phyloP scores from a whole-genome alignment of 2,329 filamentous ascomycete genomes.

The Xylaria sp. region DNA sequence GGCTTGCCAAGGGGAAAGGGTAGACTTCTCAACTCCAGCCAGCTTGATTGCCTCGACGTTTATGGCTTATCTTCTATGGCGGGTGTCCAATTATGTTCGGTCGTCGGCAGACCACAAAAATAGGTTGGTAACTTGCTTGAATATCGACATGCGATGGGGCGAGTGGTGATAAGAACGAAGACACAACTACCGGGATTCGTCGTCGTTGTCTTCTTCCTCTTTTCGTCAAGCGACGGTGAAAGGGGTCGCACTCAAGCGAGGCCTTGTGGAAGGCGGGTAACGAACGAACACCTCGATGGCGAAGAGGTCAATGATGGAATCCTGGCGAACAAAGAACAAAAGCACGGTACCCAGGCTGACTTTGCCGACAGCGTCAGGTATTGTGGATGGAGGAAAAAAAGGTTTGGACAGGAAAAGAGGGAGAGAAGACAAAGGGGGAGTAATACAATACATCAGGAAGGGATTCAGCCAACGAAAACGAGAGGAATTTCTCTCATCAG shows the following conservation, averaged over 20 bases:
- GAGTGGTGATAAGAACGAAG: constrained; percentile 14
- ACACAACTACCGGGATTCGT: constrained; percentile 20
- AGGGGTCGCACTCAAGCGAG: constrained; percentile 8
- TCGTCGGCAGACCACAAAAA: constrained; percentile 16
- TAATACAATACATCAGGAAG: constrained; percentile 31
- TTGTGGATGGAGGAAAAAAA: constrained; percentile 27
- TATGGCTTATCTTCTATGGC: constrained; percentile 4
- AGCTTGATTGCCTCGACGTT: constrained; percentile 21
- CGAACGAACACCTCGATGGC: constrained; percentile 39
- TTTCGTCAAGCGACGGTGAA: constrained; percentile 12
- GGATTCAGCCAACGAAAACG: constrained; percentile 37
- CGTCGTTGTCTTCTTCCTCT: constrained; percentile 14
- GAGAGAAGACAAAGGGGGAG: constrained; percentile 33
- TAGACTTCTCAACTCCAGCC: constrained; percentile 37
- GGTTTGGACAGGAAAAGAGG: constrained; percentile 20
- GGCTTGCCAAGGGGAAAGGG: constrained; percentile 39
- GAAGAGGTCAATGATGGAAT: constrained; percentile 34
- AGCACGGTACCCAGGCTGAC: constrained; percentile 30
- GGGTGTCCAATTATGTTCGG: constrained; percentile 15
- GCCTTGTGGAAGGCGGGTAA: constrained; percentile 32
- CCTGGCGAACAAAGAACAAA: constrained; percentile 35
- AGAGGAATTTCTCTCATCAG: constrained; percentile 40
- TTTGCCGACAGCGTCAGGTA: constrained; percentile 33
- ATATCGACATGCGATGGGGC: constrained; percentile 21
- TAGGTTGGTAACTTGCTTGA: constrained; percentile 4